phyloP scores from a whole-genome alignment of 805 yeast species.

The Clavispora asparagi region DNA sequence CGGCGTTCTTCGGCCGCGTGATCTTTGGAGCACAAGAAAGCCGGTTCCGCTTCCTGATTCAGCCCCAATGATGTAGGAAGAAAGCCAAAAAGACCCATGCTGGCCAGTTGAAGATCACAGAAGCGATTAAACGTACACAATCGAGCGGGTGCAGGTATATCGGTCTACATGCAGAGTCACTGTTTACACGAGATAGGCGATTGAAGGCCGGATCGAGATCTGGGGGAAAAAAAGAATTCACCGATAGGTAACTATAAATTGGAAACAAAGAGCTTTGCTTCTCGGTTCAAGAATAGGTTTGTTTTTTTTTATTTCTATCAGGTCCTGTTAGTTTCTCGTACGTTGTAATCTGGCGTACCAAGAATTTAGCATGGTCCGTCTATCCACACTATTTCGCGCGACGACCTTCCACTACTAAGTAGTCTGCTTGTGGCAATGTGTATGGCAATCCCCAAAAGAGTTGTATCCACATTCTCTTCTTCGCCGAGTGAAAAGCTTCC shows the following conservation, averaged over 20 bases:
- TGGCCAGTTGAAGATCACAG: background rate
- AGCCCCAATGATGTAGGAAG: conserved; percentile 1
- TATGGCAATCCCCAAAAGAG: background rate
- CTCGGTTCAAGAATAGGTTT: no score
- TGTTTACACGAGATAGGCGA: background rate
- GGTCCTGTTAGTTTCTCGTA: no score
- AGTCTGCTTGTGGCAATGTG: background rate
- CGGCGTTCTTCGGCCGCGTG: conserved; percentile 42
- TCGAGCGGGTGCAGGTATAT: background rate
- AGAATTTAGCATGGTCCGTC: no score
- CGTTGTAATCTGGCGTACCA: no score
- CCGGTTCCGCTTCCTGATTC: background rate
- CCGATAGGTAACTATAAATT: no score
- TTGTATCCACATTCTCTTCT: background rate
- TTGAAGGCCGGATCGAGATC: no score
- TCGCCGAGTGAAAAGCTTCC: background rate
- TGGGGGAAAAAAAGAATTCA: no score
- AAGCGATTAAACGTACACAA: background rate
- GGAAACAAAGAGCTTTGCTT: no score
- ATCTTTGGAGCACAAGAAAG: conserved; percentile 9
- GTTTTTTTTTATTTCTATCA: no score
- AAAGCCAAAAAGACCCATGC: conserved; percentile 8
- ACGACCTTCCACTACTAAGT: background rate
- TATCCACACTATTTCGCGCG: background rate
- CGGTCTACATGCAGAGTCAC: background rate